These are phyloP conservation scores for Pleurotus tuber-regium DNA, from an alignment of 768 basidiomycete genomes.

Conservation along the genomic window DNA sequence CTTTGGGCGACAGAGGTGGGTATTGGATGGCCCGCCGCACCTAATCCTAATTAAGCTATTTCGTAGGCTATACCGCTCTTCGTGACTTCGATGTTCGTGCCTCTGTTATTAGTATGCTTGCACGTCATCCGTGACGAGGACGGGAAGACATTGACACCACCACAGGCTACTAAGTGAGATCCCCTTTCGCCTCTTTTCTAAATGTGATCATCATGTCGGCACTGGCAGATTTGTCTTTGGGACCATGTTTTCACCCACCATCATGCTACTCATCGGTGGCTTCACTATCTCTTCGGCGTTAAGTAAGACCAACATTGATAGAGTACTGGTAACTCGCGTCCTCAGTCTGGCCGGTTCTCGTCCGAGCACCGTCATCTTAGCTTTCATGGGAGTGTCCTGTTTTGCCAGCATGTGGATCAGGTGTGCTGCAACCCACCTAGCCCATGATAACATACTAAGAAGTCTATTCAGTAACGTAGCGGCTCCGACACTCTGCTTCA, in stretches of 20 bases:
- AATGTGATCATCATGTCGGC: constrained; percentile 2
- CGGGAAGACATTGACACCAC: constrained; percentile 51
- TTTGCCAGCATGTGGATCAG: constrained; percentile 99
- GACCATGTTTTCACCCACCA: constrained; percentile 95
- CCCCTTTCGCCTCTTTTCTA: no score
- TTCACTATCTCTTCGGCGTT: constrained; percentile 97
- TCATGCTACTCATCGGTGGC: constrained; percentile 97
- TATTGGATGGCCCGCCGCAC: neutral
- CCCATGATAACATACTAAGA: constrained; percentile 10
- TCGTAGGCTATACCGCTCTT: constrained; percentile 95
- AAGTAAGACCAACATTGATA: constrained; percentile 93
- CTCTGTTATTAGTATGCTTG: constrained; percentile 82
- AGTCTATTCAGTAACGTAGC: constrained; percentile 77
- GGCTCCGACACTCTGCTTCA: constrained; percentile 95
- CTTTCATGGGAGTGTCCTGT: constrained; percentile 95
- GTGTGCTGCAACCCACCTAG: constrained; percentile 31
- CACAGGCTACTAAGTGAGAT: constrained; percentile 79
- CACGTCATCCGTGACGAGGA: constrained; percentile 69
- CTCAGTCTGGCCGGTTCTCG: constrained; percentile 87
- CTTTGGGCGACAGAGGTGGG: constrained; percentile 95
- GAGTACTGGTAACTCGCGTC: constrained; percentile 85
- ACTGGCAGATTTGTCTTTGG: constrained; percentile 80
- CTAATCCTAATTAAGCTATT: neutral
- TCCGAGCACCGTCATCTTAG: constrained; percentile 83
- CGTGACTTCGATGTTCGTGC: constrained; percentile 91